A percentile compares a stretch with the other conserved stretches of the same genome.
Conservation (phyloP, 257 asterid species). For the Nicotiana tomentosiformis region DNA sequence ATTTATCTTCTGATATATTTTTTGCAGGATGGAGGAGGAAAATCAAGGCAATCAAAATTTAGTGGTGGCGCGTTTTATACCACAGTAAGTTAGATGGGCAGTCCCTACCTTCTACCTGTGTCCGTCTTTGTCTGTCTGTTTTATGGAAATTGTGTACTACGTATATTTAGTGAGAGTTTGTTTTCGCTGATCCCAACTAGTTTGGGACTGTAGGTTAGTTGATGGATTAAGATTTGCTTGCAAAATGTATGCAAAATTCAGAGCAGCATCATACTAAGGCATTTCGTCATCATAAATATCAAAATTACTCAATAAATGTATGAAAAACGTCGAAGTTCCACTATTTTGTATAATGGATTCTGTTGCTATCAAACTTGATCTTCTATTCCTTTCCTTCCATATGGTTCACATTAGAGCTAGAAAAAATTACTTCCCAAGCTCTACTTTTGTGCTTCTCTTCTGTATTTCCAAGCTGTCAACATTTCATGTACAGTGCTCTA, state of each 20-base stretch:
- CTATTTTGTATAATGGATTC: background rate
- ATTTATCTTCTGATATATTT: slow-evolving; percentile 5
- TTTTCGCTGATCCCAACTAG: background rate
- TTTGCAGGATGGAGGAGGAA: slow-evolving; percentile 55
- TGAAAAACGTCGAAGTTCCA: background rate
- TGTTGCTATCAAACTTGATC: background rate
- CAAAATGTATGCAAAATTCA: background rate
- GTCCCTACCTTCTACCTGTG: background rate
- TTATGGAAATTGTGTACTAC: background rate
- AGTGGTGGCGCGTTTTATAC: slow-evolving; percentile 69
- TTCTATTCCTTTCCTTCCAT: background rate
- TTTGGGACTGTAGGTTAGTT: background rate
- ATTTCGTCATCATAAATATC: background rate
- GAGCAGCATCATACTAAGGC: background rate
- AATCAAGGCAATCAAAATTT: slow-evolving; percentile 49
- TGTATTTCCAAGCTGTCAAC: background rate
- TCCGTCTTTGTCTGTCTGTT: background rate
- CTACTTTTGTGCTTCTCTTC: background rate
- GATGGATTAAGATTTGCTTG: background rate
- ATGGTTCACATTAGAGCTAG: background rate
- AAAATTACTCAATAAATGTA: background rate
- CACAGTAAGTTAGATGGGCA: slow-evolving; percentile 36
- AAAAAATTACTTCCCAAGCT: background rate
- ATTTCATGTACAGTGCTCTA: background rate
- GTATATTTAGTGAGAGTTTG: background rate